Percentiles rank a stretch among this genome's conserved stretches.
Evolutionary conservation across 495 filamentous ascomycete genomes (phyloP).

Genomic region (Ascodesmis nigricans): DNA sequence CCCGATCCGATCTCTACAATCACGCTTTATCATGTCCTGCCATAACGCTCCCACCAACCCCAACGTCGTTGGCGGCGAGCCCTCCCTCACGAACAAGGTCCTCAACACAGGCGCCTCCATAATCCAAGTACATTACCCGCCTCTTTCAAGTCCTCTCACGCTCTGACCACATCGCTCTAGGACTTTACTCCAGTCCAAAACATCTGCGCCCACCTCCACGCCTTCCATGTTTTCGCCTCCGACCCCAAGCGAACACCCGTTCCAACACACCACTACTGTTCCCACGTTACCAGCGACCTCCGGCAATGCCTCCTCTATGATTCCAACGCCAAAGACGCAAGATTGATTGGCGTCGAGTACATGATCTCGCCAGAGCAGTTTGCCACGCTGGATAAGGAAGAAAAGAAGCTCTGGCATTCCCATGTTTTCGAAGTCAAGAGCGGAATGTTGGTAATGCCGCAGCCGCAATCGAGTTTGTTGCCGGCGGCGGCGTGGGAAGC

Average conservation of each 20-base stretch:
- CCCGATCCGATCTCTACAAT: no score
- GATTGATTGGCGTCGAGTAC: slow-evolving; percentile 75
- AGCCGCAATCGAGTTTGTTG: slow-evolving; percentile 28
- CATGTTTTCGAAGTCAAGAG: slow-evolving; percentile 77
- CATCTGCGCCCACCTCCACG: slow-evolving; percentile 68
- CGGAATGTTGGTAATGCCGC: slow-evolving; percentile 70
- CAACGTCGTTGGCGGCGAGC: slow-evolving; percentile 28
- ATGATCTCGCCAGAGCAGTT: slow-evolving; percentile 62
- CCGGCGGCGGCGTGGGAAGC: slow-evolving; percentile 42
- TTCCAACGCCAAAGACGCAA: slow-evolving; percentile 36
- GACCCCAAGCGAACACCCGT: slow-evolving; percentile 41
- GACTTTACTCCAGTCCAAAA: slow-evolving; percentile 51
- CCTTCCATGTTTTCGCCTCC: slow-evolving; percentile 58
- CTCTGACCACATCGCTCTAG: slow-evolving; percentile 21
- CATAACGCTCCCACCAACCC: no score
- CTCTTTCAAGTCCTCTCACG: background rate
- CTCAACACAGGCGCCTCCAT: slow-evolving; percentile 43
- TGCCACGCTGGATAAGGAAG: slow-evolving; percentile 36
- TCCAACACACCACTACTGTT: slow-evolving; percentile 72
- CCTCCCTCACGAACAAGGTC: slow-evolving; percentile 33
- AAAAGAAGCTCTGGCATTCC: slow-evolving; percentile 56
- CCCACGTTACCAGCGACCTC: slow-evolving; percentile 42
- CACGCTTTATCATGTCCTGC: no score
- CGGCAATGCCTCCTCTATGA: slow-evolving; percentile 82
- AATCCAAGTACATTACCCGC: slow-evolving; percentile 27